These are phyloP conservation scores for Mortierella sp. DNA, from an alignment of 371 early-diverging fungal genomes.

Conservation along the genomic window DNA sequence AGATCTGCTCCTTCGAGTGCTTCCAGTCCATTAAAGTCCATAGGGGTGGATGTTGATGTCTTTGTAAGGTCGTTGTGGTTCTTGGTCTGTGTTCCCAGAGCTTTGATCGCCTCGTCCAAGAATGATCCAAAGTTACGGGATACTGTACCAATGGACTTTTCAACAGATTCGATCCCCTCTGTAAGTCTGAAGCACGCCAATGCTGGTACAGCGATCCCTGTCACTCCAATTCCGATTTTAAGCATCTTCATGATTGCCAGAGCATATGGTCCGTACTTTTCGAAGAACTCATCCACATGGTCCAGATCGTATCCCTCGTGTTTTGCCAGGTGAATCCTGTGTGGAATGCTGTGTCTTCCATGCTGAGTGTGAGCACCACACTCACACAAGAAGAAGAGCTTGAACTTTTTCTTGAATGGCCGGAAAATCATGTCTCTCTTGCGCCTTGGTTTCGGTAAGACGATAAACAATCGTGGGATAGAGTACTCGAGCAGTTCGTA, in stretches of 20 bases:
- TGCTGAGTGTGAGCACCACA: not conserved
- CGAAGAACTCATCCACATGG: slow-evolving; percentile 14
- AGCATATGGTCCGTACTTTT: slow-evolving; percentile 10
- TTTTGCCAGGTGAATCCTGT: slow-evolving; percentile 21
- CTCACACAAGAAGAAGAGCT: slow-evolving; percentile 11
- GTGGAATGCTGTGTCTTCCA: not conserved
- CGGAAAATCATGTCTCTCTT: not conserved
- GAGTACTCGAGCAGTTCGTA: not conserved
- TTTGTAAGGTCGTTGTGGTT: not conserved
- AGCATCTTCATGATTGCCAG: slow-evolving; percentile 19
- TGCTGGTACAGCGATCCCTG: slow-evolving; percentile 9
- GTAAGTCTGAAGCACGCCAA: slow-evolving; percentile 1
- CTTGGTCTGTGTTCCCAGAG: slow-evolving; percentile 4
- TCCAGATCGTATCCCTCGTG: slow-evolving; percentile 26
- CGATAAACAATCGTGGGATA: not conserved
- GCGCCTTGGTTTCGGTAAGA: not conserved
- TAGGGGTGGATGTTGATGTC: no score
- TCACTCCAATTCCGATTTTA: slow-evolving; percentile 6
- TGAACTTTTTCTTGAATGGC: not conserved
- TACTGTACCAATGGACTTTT: not conserved
- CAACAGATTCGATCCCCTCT: slow-evolving; percentile 8
- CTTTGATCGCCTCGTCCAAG: slow-evolving; percentile 14
- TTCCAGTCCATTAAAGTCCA: slow-evolving; percentile 1
- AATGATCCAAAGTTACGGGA: slow-evolving; percentile 2
- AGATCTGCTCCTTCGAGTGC: slow-evolving; percentile 26